These are phyloP conservation scores for Hygrocybe coccinea DNA, from an alignment of 768 basidiomycete genomes.

Conservation along the genomic window DNA sequence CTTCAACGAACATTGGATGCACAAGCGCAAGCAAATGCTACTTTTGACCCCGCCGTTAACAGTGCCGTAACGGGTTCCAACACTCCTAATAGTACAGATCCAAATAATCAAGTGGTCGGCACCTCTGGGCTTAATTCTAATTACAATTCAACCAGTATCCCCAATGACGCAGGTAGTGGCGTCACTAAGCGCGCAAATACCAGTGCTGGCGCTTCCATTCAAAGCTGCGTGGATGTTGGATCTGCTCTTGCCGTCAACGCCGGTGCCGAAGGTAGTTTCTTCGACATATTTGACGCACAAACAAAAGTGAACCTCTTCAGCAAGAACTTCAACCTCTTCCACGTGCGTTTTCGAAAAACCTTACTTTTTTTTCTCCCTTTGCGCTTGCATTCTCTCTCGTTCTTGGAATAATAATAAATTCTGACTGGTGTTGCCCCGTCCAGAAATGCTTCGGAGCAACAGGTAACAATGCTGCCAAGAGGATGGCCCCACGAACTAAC, in stretches of 20 bases:
- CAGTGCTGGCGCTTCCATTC: not conserved
- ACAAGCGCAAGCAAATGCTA: not conserved
- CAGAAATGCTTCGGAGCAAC: not conserved
- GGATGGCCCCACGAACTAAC: not conserved
- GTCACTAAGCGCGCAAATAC: not conserved
- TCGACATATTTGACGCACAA: conserved; percentile 34
- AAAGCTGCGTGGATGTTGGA: conserved; percentile 35
- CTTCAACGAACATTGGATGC: conserved; percentile 18
- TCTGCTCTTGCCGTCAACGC: conserved; percentile 36
- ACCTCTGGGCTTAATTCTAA: too few relatives aligned
- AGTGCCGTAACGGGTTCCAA: not conserved
- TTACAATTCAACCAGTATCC: too few relatives aligned
- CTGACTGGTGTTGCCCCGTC: too few relatives aligned
- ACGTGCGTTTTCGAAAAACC: conserved; percentile 24
- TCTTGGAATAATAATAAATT: too few relatives aligned
- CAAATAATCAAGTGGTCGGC: too few relatives aligned
- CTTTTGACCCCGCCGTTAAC: not conserved
- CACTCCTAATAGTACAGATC: not conserved
- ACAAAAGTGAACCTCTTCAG: conserved; percentile 32
- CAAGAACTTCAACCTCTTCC: conserved; percentile 36
- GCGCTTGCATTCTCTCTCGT: too few relatives aligned
- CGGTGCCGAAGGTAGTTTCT: conserved; percentile 38
- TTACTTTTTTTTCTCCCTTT: too few relatives aligned
- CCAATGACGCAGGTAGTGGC: too few relatives aligned
- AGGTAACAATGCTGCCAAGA: too few relatives aligned